Percentiles rank a stretch among this genome's conserved stretches.
phyloP scores from a whole-genome alignment of 2,329 filamentous ascomycete genomes.

The Dactylellina sp. region DNA sequence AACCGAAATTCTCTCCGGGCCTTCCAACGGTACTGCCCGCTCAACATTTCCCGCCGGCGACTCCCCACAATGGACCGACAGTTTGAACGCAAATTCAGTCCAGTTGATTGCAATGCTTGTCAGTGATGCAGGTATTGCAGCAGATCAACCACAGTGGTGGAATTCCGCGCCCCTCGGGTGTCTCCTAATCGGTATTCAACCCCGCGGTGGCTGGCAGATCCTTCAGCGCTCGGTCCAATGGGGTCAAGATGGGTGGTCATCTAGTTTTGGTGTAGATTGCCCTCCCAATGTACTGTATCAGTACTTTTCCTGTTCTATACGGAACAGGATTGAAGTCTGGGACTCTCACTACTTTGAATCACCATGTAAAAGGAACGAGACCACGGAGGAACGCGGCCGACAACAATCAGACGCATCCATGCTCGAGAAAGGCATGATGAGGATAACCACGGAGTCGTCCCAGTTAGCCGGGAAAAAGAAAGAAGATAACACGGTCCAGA shows the following conservation, averaged over 20 bases:
- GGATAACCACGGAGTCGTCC: conserved; percentile 3
- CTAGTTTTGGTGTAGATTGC: conserved; percentile 40
- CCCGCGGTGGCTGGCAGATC: conserved; percentile 51
- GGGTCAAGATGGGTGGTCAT: conserved; percentile 37
- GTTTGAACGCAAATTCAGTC: conserved; percentile 42
- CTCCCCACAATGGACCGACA: conserved; percentile 44
- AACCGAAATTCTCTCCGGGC: conserved; percentile 13
- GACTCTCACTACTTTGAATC: conserved; percentile 32
- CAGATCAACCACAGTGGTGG: conserved; percentile 43
- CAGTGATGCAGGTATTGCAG: conserved; percentile 48
- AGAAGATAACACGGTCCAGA: conserved; percentile 8
- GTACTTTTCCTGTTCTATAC: conserved; percentile 42
- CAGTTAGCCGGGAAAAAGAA: not conserved
- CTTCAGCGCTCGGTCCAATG: conserved; percentile 44
- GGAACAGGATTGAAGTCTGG: conserved; percentile 51
- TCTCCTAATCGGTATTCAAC: conserved; percentile 45
- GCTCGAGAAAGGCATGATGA: conserved; percentile 13
- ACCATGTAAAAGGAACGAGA: conserved; percentile 3
- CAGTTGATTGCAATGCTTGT: conserved; percentile 51
- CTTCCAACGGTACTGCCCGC: conserved; percentile 18
- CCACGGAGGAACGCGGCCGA: conserved; percentile 8
- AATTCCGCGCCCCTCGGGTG: conserved; percentile 42
- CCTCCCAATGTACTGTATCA: conserved; percentile 31
- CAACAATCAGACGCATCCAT: conserved; percentile 3
- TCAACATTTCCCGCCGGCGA: not conserved